Evolutionary conservation across 352 stramenopile genomes (phyloP).

Genomic region (Aphanomyces astaci): DNA sequence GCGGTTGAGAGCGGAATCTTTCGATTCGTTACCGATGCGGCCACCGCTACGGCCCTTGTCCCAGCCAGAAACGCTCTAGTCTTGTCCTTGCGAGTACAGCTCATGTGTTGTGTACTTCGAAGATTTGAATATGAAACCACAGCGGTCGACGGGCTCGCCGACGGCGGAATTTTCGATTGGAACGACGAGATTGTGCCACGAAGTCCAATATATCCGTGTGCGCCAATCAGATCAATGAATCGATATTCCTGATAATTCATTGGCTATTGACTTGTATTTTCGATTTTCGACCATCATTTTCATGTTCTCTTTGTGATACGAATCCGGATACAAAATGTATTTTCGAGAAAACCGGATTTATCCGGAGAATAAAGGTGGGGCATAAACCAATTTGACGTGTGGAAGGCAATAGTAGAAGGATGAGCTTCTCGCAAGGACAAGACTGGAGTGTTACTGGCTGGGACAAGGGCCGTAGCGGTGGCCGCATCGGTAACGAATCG

Average conservation of each 20-base stretch:
- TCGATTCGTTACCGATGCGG: conserved; percentile 40
- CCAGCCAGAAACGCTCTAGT: conserved; percentile 64
- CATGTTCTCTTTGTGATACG: background rate
- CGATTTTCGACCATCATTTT: conserved; percentile 4
- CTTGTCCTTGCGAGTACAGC: conserved; percentile 66
- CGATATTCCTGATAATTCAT: no score
- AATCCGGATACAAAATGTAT: background rate
- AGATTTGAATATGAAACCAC: no score
- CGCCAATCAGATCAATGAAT: background rate
- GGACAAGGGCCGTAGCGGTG: conserved; percentile 48
- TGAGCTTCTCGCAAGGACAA: conserved; percentile 68
- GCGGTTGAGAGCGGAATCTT: conserved; percentile 57
- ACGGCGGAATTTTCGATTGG: conserved; percentile 29
- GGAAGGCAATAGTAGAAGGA: conserved; percentile 30
- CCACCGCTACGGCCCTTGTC: conserved; percentile 33
- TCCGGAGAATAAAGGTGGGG: background rate
- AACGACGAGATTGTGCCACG: background rate
- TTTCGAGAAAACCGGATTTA: background rate
- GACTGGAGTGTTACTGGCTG: conserved; percentile 68
- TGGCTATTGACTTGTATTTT: background rate
- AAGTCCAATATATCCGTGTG: background rate
- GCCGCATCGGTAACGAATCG: conserved; percentile 36
- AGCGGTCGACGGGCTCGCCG: no score
- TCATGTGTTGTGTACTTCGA: background rate
- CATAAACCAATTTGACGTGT: conserved; percentile 10